Conservation (phyloP, 345 rosid genomes). For the Melaleuca alternifolia region DNA sequence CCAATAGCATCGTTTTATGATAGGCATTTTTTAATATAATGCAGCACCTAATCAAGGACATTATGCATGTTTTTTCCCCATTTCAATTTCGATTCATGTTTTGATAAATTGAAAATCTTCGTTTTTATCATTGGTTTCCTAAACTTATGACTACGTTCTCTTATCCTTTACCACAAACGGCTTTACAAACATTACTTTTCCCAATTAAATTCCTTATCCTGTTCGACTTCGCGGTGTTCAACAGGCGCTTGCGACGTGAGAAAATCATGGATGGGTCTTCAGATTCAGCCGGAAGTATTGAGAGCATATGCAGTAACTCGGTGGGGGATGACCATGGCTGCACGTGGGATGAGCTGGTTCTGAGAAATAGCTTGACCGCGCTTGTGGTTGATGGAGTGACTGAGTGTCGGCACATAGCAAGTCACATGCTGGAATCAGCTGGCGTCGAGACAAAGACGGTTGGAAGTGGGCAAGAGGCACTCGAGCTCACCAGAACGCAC, state of each 20-base stretch:
- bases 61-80: neutral
- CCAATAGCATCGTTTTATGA: neutral
- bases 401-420: neutral
- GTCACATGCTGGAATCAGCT: neutral
- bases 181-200: neutral
- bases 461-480: neutral
- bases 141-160: neutral
- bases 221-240: neutral
- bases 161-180: no score
- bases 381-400: neutral
- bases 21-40: neutral
- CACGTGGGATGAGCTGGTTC: neutral
- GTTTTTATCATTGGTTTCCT: neutral
- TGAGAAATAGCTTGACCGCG: neutral
- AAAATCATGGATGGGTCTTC: neutral
- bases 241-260: neutral
- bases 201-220: neutral
- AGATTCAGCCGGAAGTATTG: neutral
- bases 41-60: neutral
- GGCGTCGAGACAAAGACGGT: neutral
- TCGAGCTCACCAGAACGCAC: neutral
- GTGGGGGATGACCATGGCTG: neutral
- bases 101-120: neutral
- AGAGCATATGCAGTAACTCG: neutral
- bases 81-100: neutral